A percentile compares a stretch with the other conserved stretches of the same genome.
Conservation (phyloP, 495 filamentous ascomycete species). For the Xylaria castorea region DNA sequence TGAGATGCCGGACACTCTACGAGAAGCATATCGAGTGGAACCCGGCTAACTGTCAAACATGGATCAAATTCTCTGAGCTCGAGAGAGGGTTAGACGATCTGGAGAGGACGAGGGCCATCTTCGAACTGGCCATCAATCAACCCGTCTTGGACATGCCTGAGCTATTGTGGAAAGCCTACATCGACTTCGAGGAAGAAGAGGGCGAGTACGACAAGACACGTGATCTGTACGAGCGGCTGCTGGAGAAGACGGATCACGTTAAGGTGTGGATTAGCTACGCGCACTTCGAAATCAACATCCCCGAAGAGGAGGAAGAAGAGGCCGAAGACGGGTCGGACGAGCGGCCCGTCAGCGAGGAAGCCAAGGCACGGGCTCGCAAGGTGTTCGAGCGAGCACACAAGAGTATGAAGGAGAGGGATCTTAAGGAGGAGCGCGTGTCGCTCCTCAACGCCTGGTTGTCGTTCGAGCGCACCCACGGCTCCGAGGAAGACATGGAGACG, state of each 20-base stretch:
- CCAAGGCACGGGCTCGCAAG: conserved; percentile 78
- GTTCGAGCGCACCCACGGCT: conserved; percentile 87
- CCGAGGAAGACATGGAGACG: conserved; percentile 76
- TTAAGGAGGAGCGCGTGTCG: conserved; percentile 91
- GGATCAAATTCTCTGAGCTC: conserved; percentile 93
- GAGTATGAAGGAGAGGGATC: conserved; percentile 87
- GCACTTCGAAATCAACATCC: conserved; percentile 92
- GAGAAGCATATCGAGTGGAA: conserved; percentile 94
- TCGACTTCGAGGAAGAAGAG: conserved; percentile 96
- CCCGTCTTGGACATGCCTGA: conserved; percentile 95
- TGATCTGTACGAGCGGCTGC: conserved; percentile 85
- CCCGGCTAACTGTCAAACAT: conserved; percentile 84
- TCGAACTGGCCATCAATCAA: conserved; percentile 87
- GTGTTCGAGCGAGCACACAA: conserved; percentile 89
- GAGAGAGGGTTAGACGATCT: conserved; percentile 89
- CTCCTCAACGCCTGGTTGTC: conserved; percentile 89
- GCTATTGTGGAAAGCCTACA: conserved; percentile 94
- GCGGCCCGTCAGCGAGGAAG: conserved; percentile 77
- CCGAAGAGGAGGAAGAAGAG: conserved; percentile 63
- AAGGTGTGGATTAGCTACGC: conserved; percentile 99
- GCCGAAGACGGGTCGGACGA: conserved; percentile 62
- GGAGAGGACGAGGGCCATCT: conserved; percentile 87
- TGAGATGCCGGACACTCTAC: conserved; percentile 86
- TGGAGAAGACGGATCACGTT: conserved; percentile 93
- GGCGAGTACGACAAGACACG: conserved; percentile 84